Evolutionary conservation across 306 rosid species (phyloP), one percentile per base, ranked within the genome.

Genomic region (Arachis hypogaea): DNA sequence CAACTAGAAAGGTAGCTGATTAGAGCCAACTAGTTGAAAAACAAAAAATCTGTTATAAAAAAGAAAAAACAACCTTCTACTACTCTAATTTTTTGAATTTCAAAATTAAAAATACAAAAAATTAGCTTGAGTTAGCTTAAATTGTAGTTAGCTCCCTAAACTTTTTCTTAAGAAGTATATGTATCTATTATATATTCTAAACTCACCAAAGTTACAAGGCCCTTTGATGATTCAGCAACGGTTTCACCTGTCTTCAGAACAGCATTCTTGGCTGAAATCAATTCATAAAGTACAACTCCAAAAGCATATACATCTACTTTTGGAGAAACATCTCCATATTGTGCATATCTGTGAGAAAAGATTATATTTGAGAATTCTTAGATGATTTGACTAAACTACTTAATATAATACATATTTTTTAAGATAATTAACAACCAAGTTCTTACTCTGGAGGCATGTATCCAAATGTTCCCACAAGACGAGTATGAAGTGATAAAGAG

Each of bases 381-480:
- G 1, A 22, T 22, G 28, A 22, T 22, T 22, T 22, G 28, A 22
- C 28, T 22, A 22, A 22, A 22, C 1, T 22, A 22, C 28, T 22
- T 22, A 22, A 22, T 22, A 22, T 22, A 22, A 22, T 22, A 22
- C 28, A 1, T 22, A 22, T 22, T 22, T 22, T 18, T 0, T 22
- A 22, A 22, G 28, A 22, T 1, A 22, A 22, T 22, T 22, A 22
- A 22, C 2, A 69, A 69, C 72, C 30, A 1, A n/a, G 46, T 68
- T 59, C 94, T 68, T 87, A 90, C 98, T 92, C 96, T 0, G 96
- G 98, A 9, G 98, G 95, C 98, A 92, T 92, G 83, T 92, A 92
- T 76, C 96, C 96, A 77, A 92, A 92, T 66, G 98, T 92, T 81
- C 98, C 98, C 67, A 90, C 96, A 42, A 87, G 92, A 63, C 88